phyloP scores from a whole-genome alignment of 495 filamentous ascomycete genomes.

The Hamigera avellanea region DNA sequence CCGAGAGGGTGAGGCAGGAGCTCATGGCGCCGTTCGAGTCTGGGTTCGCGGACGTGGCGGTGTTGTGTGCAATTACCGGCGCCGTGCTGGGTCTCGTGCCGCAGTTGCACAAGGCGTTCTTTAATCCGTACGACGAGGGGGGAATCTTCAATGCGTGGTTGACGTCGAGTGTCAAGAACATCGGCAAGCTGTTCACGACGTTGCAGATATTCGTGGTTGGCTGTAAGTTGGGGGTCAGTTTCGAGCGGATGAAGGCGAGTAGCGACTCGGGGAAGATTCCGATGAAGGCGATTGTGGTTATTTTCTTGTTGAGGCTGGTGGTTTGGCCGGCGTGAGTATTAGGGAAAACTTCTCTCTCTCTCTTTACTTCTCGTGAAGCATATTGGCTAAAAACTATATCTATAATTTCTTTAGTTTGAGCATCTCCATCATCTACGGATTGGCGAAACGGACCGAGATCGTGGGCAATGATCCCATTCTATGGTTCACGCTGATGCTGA shows the following conservation, averaged over 20 bases:
- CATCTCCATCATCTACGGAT: conserved; percentile 47
- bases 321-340: conserved; percentile 51
- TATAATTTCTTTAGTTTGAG: conserved; percentile 19
- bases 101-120: conserved; percentile 53
- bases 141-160: conserved; percentile 64
- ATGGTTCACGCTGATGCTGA: conserved; percentile 69
- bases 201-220: conserved; percentile 67
- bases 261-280: conserved; percentile 36
- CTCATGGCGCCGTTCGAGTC: conserved; percentile 10
- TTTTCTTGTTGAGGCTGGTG: conserved; percentile 52
- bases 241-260: conserved; percentile 41
- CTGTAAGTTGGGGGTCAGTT: conserved; percentile 45
- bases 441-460: conserved; percentile 47
- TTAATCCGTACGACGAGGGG: conserved; percentile 48
- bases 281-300: conserved; percentile 35
- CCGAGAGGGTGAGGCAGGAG: conserved; percentile 5
- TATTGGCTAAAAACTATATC: background rate
- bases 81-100: conserved; percentile 52
- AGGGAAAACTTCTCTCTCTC: too few species aligned
- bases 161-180: conserved; percentile 50
- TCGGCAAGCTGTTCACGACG: conserved; percentile 59
- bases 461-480: conserved; percentile 56
- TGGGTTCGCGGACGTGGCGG: conserved; percentile 49
- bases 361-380: conserved; percentile 2
- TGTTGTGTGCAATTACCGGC: conserved; percentile 54